Evolutionary conservation across 495 filamentous ascomycete genomes (phyloP).

Genomic region (Xylaria sp.): DNA sequence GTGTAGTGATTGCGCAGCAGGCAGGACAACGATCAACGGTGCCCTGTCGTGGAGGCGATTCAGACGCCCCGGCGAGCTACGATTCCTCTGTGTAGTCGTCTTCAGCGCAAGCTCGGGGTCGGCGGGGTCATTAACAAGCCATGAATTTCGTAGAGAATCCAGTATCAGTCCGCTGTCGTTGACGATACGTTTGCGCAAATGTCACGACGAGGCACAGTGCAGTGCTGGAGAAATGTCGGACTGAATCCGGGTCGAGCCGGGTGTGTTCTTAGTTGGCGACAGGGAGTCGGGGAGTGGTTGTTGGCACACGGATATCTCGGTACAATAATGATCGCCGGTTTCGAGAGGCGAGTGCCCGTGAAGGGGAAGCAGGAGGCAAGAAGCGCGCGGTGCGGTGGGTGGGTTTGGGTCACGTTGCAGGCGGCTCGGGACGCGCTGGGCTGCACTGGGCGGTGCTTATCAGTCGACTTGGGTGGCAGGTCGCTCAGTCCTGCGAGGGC

Average conservation of each 20-base stretch:
- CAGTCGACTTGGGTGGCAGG: neutral
- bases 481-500: neutral
- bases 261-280: neutral
- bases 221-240: neutral
- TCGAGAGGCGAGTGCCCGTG: no score
- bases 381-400: conserved; percentile 28
- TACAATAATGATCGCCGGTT: conserved; percentile 47
- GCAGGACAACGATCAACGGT: conserved; percentile 19
- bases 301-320: conserved; percentile 40
- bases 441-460: neutral
- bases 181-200: neutral
- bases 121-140: conserved; percentile 12
- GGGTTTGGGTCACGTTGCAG: conserved; percentile 33
- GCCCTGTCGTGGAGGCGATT: neutral
- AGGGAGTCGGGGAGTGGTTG: conserved; percentile 16
- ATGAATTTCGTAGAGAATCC: conserved; percentile 6
- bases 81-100: neutral
- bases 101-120: neutral
- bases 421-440: conserved; percentile 32
- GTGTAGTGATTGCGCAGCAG: conserved; percentile 10
- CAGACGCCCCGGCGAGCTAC: neutral
- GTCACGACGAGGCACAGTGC: neutral
- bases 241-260: neutral
- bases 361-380: conserved; percentile 28
- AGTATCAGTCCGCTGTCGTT: neutral